phyloP scores from a whole-genome alignment of 1,284 basidiomycete genomes.

The Papiliotrema laurentii region DNA sequence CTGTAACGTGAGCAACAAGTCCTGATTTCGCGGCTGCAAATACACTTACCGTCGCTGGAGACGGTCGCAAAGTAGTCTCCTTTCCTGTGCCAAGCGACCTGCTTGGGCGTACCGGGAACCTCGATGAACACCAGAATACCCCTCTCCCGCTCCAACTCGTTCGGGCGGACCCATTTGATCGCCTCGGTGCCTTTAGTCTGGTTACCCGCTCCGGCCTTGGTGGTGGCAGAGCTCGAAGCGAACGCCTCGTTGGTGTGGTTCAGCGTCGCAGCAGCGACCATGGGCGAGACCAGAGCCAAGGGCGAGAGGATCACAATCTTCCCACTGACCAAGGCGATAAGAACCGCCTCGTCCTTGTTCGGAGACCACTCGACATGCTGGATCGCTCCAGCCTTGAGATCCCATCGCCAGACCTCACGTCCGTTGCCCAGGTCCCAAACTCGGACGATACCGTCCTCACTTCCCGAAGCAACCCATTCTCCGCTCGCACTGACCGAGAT shows the following conservation, averaged over 20 bases:
- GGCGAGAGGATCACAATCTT: constrained; percentile 78
- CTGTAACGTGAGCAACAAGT: constrained; percentile 13
- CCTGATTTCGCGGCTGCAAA: background rate
- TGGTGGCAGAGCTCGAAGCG: constrained; percentile 44
- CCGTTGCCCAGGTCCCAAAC: constrained; percentile 95
- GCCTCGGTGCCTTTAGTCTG: constrained; percentile 43
- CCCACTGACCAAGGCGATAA: constrained; percentile 50
- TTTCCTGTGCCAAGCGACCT: constrained; percentile 87
- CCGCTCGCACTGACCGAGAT: constrained; percentile 82
- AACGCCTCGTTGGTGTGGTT: constrained; percentile 51
- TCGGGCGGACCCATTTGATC: constrained; percentile 53
- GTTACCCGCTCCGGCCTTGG: constrained; percentile 37
- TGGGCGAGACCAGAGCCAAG: constrained; percentile 59
- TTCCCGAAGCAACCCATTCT: constrained; percentile 86
- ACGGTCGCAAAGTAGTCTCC: constrained; percentile 97
- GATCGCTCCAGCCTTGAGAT: constrained; percentile 68
- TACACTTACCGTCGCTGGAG: constrained; percentile 46
- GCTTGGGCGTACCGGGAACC: constrained; percentile 71
- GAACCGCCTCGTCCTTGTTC: constrained; percentile 61
- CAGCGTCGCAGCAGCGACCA: constrained; percentile 62
- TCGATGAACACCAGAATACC: constrained; percentile 53
- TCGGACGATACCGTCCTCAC: constrained; percentile 80
- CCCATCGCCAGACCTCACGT: constrained; percentile 84
- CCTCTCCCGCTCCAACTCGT: constrained; percentile 50
- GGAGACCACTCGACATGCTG: constrained; percentile 93